Evolutionary conservation across 345 rosid species (phyloP).

Genomic region (Brassica cretica): DNA sequence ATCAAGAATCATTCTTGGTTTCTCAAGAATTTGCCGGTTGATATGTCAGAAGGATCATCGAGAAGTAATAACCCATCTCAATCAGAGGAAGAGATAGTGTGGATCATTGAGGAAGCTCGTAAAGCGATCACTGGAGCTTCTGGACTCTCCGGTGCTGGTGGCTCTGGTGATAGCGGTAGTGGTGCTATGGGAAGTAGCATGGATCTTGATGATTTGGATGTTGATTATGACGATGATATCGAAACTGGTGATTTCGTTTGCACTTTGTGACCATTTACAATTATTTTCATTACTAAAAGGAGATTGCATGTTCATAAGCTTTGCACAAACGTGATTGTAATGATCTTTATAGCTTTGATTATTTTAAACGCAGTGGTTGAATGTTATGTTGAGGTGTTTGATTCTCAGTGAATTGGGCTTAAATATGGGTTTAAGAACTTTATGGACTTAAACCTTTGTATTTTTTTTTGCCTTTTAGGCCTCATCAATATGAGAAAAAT

Average conservation of each 20-base stretch:
- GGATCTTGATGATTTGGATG: conserved; percentile 73
- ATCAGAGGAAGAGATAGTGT: conserved; percentile 54
- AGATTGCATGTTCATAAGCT: not conserved
- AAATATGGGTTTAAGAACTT: not conserved
- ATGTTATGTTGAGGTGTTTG: not conserved
- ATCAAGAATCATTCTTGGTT: conserved; percentile 67
- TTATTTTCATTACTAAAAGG: not conserved
- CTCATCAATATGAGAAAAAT: not conserved
- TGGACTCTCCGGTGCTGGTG: conserved; percentile 27
- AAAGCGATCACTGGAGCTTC: conserved; percentile 38
- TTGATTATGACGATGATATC: conserved; percentile 42
- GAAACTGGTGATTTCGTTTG: conserved; percentile 67
- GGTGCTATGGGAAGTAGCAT: conserved; percentile 50
- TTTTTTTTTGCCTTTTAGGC: not conserved
- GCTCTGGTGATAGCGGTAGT: conserved; percentile 48
- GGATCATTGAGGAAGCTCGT: conserved; percentile 60
- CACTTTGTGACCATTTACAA: conserved; percentile 36
- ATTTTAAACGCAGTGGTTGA: not conserved
- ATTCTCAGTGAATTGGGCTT: not conserved
- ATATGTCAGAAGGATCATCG: conserved; percentile 57
- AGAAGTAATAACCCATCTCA: conserved; percentile 62
- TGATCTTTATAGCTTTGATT: not conserved
- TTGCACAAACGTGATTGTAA: not conserved
- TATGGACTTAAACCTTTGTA: not conserved
- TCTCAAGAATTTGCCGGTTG: conserved; percentile 63